Percentiles rank a stretch among this genome's conserved stretches.
phyloP scores from a whole-genome alignment of 306 rosid genomes.

The Betula pendula region DNA sequence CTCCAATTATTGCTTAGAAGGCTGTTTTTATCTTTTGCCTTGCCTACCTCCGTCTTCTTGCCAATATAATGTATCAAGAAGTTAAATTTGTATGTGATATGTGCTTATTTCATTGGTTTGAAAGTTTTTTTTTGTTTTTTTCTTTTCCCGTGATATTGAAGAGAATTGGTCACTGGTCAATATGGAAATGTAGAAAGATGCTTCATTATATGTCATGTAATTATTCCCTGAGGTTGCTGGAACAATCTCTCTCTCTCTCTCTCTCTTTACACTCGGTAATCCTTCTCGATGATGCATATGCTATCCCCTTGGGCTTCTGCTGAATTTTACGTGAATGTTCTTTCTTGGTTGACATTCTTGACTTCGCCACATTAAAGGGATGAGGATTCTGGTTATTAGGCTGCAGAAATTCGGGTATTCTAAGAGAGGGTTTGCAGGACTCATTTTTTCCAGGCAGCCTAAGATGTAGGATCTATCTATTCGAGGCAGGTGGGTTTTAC shows the following conservation, averaged over 20 bases:
- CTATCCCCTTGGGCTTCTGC: not conserved
- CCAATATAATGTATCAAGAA: not conserved
- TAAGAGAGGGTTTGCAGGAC: too few species aligned
- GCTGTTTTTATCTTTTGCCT: not conserved
- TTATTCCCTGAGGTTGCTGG: not conserved
- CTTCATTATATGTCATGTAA: not conserved
- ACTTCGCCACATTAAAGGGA: not conserved
- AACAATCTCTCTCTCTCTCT: not conserved
- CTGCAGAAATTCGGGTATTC: too few species aligned
- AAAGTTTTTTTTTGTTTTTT: not conserved
- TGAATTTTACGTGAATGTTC: not conserved
- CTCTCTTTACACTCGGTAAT: too few species aligned
- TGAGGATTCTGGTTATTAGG: too few species aligned
- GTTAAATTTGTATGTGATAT: not conserved
- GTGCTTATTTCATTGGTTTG: not conserved
- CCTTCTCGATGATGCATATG: not conserved
- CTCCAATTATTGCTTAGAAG: not conserved
- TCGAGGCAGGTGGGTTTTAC: too few species aligned
- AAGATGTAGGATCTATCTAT: too few species aligned
- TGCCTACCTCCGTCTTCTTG: not conserved
- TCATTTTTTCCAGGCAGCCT: too few species aligned
- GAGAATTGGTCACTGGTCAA: not conserved
- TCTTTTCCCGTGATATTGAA: too few species aligned
- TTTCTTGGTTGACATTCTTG: not conserved
- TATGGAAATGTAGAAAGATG: conserved; percentile 1